Base-by-base conservation (phyloP, 2,329 filamentous ascomycete species). In the Leptographium galeiforme region DNA sequence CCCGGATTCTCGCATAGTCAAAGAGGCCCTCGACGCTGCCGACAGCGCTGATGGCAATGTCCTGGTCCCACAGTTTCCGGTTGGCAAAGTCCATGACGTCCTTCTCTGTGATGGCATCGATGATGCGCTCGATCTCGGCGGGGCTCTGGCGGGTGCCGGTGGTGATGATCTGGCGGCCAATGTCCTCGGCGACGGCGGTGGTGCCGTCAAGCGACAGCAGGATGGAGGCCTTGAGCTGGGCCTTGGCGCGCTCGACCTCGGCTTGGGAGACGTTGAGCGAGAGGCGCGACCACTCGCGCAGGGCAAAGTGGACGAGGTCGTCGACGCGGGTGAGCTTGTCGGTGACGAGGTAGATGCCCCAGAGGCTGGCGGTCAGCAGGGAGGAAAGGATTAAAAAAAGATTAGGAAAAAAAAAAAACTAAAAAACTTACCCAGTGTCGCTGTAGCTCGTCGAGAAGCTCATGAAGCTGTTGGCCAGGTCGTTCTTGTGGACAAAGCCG, bases 371-470 rank as follows among this genome's bases (percentile, higher is more conserved):
- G 48, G 48, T 45, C 32, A 51, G 38, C 4, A 3, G 11, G 11
- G 18, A 55, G 55, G 45, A 46, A 14, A 34, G 19, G 14, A n/a
- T 4, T 5, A 8, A 8, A 43, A 39, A 43, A 13, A 45, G 38
- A 14, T n/a, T 11, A 10, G 41, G 25, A 41, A 34, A 38, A 13
- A 43, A 48, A 45, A 44, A 40, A 33, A 25, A 36, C 34, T 2
- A 36, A 50, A 32, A 45, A 51, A 69, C 84, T 72, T 81, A 95
- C 89, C 90, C 93, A 69, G 93, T 98, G 72, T 98, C 93, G 68
- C 90, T 97, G 77, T 98, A 98, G 79, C 89, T 95, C 62, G 93
- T 98, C 61, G 90, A 96, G 77, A 98, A 98, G 77, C 88, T 95
- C 94, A 98, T 98, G 81, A 96, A 98, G 82, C 90, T 96, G 78